phyloP scores from a whole-genome alignment of 352 stramenopile species.

The Phytophthora idaei region DNA sequence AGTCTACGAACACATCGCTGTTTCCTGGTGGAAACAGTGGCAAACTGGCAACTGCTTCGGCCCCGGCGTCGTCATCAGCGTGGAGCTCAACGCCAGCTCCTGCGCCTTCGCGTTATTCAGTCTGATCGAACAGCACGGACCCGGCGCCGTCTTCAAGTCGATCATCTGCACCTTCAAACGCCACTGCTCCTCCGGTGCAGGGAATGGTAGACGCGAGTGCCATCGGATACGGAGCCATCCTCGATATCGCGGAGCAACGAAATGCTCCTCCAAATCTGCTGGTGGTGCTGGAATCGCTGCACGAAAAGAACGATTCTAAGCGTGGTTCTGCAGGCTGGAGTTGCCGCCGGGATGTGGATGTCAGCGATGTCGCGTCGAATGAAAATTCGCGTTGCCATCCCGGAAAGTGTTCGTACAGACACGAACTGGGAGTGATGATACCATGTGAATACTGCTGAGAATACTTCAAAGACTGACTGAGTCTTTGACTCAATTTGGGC shows the following conservation, averaged over 20 bases:
- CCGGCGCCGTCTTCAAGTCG: conserved; percentile 22
- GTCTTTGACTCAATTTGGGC: too few species aligned
- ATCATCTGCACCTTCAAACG: conserved; percentile 13
- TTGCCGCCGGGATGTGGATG: conserved; percentile 46
- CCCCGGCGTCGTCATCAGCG: conserved; percentile 28
- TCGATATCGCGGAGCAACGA: conserved; percentile 60
- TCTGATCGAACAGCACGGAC: conserved; percentile 38
- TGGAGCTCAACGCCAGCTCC: conserved; percentile 28
- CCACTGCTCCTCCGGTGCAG: conserved; percentile 20
- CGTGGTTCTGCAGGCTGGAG: conserved; percentile 40
- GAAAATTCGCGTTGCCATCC: conserved; percentile 53
- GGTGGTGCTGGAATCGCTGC: conserved; percentile 47
- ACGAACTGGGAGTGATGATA: conserved; percentile 45
- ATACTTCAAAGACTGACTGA: too few species aligned
- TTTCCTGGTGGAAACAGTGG: conserved; percentile 29
- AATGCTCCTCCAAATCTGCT: conserved; percentile 55
- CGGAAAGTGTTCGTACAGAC: conserved; percentile 41
- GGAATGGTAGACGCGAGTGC: conserved; percentile 43
- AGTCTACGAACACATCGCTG: conserved; percentile 40
- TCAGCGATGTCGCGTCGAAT: conserved; percentile 36
- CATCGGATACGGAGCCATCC: conserved; percentile 74
- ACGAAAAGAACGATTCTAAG: conserved; percentile 61
- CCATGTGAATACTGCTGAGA: background rate
- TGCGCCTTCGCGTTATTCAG: conserved; percentile 35
- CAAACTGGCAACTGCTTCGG: conserved; percentile 14